Conservation (phyloP, 805 yeast species). For the Kodamaea leandrae region DNA sequence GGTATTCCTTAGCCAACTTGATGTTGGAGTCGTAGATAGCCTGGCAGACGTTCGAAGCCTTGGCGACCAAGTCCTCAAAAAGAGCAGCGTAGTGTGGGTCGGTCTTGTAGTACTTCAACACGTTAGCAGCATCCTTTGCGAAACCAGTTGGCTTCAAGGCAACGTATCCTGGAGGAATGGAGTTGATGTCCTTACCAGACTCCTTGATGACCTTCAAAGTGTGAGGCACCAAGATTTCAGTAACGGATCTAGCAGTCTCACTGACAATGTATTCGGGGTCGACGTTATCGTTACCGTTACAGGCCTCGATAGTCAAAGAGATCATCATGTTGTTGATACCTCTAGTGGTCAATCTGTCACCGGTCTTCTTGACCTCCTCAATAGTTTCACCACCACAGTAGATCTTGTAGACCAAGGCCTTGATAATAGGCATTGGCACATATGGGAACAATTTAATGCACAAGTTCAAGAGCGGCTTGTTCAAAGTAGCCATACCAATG, state of each 20-base stretch:
- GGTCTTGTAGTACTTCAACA: constrained; percentile 60
- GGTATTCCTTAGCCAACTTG: constrained; percentile 48
- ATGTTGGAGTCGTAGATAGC: constrained; percentile 54
- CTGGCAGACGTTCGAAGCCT: constrained; percentile 63
- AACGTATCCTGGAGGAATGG: constrained; percentile 85
- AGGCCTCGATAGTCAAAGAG: constrained; percentile 90
- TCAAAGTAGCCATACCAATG: constrained; percentile 68
- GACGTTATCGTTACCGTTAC: constrained; percentile 69
- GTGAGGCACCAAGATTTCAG: constrained; percentile 67
- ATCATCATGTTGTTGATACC: constrained; percentile 94
- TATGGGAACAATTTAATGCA: constrained; percentile 69
- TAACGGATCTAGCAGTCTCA: constrained; percentile 66
- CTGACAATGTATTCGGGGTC: constrained; percentile 58
- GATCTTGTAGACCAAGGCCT: constrained; percentile 70
- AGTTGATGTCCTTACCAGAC: constrained; percentile 49
- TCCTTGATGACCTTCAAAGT: constrained; percentile 55
- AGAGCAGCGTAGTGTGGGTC: constrained; percentile 32
- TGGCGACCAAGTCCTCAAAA: constrained; percentile 60
- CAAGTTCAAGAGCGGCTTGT: constrained; percentile 57
- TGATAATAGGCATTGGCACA: constrained; percentile 69
- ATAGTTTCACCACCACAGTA: constrained; percentile 90
- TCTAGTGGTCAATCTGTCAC: constrained; percentile 59
- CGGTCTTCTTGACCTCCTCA: constrained; percentile 67
- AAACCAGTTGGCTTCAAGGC: constrained; percentile 94
- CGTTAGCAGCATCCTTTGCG: constrained; percentile 70